Conservation (phyloP, 1,139 yeast species). For the Kluyveromyces marxianus region DNA sequence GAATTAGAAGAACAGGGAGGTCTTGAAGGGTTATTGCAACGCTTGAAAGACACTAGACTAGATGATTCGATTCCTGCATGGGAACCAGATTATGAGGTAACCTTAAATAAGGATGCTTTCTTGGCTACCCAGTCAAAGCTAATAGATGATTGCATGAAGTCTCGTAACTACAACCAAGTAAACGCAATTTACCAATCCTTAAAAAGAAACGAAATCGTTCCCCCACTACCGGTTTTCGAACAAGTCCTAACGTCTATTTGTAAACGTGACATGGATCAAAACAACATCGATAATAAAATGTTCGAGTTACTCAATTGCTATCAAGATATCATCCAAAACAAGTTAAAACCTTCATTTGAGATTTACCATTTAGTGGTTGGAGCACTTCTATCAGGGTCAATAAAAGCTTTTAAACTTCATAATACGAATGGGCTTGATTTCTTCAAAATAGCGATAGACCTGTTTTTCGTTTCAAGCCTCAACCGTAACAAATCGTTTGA, state of each 20-base stretch:
- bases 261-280: conserved; percentile 33
- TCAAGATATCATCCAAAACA: conserved; percentile 50
- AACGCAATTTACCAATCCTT: conserved; percentile 34
- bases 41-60: conserved; percentile 1
- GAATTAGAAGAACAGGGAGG: too few species aligned
- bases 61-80: conserved; percentile 16
- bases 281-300: conserved; percentile 40
- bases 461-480: conserved; percentile 41
- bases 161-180: conserved; percentile 29
- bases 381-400: conserved; percentile 45
- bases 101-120: conserved; percentile 23
- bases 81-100: conserved; percentile 26
- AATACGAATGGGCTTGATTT: conserved; percentile 46
- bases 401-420: conserved; percentile 32
- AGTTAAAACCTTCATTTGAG: conserved; percentile 45
- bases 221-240: conserved; percentile 30
- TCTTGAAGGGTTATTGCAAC: neutral
- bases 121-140: conserved; percentile 20
- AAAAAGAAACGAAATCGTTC: conserved; percentile 33
- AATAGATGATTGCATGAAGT: conserved; percentile 20
- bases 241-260: conserved; percentile 32
- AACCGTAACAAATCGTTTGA: conserved; percentile 31
- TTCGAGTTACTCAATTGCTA: conserved; percentile 58
- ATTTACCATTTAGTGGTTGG: conserved; percentile 49
- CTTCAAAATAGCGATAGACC: conserved; percentile 54